Conservation (phyloP, 257 asterid genomes). For the Ilex aquifolium region DNA sequence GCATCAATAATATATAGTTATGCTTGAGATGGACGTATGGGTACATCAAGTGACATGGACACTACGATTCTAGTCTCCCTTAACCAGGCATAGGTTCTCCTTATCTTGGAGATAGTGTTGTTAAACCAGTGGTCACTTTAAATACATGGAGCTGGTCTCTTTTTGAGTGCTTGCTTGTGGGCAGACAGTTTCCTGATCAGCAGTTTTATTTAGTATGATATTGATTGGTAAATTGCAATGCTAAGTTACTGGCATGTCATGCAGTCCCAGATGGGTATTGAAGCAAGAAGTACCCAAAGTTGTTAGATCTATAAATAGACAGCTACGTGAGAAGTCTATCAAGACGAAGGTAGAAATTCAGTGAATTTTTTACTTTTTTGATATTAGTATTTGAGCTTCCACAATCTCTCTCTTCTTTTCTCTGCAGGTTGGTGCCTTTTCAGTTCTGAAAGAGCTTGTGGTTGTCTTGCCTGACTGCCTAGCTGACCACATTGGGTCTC, state of each 20-base stretch:
- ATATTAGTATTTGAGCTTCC: constrained; percentile 10
- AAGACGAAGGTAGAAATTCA: constrained; percentile 73
- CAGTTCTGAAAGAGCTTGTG: constrained; percentile 87
- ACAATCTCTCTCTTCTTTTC: constrained; percentile 9
- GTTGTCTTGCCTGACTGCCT: constrained; percentile 98
- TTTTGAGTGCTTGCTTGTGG: not conserved
- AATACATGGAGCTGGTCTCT: not conserved
- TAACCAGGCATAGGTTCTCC: too few species aligned
- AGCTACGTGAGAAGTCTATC: constrained; percentile 87
- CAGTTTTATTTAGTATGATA: constrained; percentile 4
- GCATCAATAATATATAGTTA: too few species aligned
- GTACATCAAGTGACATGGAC: too few species aligned
- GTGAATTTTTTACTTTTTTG: constrained; percentile 7
- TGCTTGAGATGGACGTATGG: too few species aligned
- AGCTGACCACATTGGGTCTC: constrained; percentile 95
- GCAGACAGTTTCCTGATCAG: not conserved
- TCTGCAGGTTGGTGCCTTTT: constrained; percentile 92
- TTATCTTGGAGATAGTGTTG: too few species aligned
- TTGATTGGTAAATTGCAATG: constrained; percentile 8
- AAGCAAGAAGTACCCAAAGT: constrained; percentile 98
- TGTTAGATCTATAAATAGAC: constrained; percentile 87
- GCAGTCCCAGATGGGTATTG: constrained; percentile 89
- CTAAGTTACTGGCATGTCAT: constrained; percentile 15
- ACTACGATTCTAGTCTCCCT: too few species aligned
- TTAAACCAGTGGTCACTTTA: too few species aligned